Conservation (phyloP, 805 yeast species). For the Wickerhamomyces bisporus region DNA sequence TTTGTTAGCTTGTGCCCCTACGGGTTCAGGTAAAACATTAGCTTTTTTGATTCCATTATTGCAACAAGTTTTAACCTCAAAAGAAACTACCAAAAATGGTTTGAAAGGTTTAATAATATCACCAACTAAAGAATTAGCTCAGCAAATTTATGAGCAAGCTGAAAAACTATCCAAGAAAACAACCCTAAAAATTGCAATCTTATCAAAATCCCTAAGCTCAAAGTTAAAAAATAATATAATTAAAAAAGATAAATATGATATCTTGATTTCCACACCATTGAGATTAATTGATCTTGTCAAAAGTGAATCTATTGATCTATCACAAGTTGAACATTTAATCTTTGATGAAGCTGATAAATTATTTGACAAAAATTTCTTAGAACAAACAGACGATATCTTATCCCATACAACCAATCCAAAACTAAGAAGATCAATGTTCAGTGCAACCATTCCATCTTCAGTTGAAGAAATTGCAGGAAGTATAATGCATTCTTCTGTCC, state of each 20-base stretch:
- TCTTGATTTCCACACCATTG: conserved; percentile 83
- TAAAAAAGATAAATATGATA: conserved; percentile 61
- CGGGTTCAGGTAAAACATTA: conserved; percentile 96
- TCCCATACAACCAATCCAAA: conserved; percentile 38
- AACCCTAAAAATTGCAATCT: conserved; percentile 50
- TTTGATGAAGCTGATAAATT: conserved; percentile 96
- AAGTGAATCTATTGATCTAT: conserved; percentile 52
- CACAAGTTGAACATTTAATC: conserved; percentile 66
- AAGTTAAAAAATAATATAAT: conserved; percentile 61
- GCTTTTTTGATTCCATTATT: conserved; percentile 84
- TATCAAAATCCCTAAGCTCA: conserved; percentile 67
- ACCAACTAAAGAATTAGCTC: conserved; percentile 92
- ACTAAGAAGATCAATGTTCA: conserved; percentile 67
- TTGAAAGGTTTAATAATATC: conserved; percentile 76
- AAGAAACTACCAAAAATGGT: conserved; percentile 28
- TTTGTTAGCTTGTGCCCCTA: conserved; percentile 91
- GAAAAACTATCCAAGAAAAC: conserved; percentile 43
- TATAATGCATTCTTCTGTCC: conserved; percentile 70
- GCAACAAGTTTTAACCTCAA: conserved; percentile 38
- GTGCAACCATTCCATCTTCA: conserved; percentile 93
- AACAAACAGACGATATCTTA: conserved; percentile 85
- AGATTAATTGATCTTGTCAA: conserved; percentile 77
- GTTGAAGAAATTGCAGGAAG: conserved; percentile 84
- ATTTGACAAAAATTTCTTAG: conserved; percentile 80
- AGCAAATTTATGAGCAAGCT: conserved; percentile 74